A percentile compares a stretch with the other conserved stretches of the same genome.
Conservation (phyloP, 2,329 filamentous ascomycete genomes). For the Pseudogymnoascus sp. region DNA sequence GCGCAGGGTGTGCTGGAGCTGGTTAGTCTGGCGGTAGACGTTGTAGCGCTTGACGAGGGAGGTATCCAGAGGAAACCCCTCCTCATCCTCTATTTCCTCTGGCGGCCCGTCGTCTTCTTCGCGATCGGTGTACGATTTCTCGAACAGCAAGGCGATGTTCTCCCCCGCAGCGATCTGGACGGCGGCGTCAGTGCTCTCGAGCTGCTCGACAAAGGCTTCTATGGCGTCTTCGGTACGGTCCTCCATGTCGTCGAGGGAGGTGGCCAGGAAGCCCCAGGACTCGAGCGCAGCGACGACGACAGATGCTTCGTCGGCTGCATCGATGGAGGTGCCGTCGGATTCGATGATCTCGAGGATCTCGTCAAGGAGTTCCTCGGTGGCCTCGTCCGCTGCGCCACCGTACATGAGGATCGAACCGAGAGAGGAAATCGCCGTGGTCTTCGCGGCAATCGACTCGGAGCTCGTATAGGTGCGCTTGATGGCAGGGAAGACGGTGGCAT, state of each 20-base stretch:
- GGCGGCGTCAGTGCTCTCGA: constrained; percentile 49
- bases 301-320: constrained; percentile 50
- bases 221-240: constrained; percentile 54
- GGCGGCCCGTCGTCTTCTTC: constrained; percentile 39
- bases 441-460: constrained; percentile 46
- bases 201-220: constrained; percentile 61
- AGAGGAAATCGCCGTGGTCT: constrained; percentile 58
- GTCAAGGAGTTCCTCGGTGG: constrained; percentile 55
- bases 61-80: constrained; percentile 28
- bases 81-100: constrained; percentile 29
- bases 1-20: constrained; percentile 50
- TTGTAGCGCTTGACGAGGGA: constrained; percentile 55
- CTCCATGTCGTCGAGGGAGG: constrained; percentile 56
- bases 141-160: constrained; percentile 62
- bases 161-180: constrained; percentile 65
- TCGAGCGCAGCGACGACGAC: constrained; percentile 58
- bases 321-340: constrained; percentile 55
- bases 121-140: constrained; percentile 45
- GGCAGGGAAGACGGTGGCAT: constrained; percentile 45
- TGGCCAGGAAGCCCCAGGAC: constrained; percentile 61
- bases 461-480: constrained; percentile 53
- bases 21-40: constrained; percentile 54
- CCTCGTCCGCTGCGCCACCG: constrained; percentile 54
- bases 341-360: constrained; percentile 59
- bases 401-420: constrained; percentile 55